Percentiles rank a stretch among this genome's conserved stretches.
These are phyloP conservation scores for Thymus quinquecostatus DNA, from an alignment of 257 asterid species.

Conservation along the genomic window DNA sequence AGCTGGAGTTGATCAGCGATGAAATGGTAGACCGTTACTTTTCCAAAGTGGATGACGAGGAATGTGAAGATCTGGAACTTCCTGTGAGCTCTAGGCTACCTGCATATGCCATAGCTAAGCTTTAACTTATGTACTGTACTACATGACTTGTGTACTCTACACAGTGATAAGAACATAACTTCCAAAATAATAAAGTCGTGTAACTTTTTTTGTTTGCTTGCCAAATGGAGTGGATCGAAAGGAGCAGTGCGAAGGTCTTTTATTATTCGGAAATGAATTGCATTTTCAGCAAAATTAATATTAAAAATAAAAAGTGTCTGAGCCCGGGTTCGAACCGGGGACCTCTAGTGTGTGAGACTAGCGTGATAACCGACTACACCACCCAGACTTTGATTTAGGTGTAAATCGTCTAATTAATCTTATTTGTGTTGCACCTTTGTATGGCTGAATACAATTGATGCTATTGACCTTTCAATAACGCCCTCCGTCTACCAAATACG, in stretches of 20 bases:
- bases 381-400: constrained; percentile 60
- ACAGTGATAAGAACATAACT: not conserved
- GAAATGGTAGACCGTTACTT: constrained; percentile 60
- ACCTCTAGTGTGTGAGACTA: constrained; percentile 99
- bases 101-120: constrained; percentile 63
- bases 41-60: constrained; percentile 53
- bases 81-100: constrained; percentile 44
- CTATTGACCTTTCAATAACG: too few relatives aligned
- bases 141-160: not conserved
- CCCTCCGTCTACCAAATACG: too few relatives aligned
- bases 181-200: constrained; percentile 1
- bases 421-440: too few relatives aligned
- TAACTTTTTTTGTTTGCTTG: too few relatives aligned
- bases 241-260: too few relatives aligned
- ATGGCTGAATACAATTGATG: too few relatives aligned
- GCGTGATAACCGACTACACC: constrained; percentile 99
- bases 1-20: constrained; percentile 50
- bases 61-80: constrained; percentile 63
- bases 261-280: too few relatives aligned
- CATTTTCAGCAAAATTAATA: too few relatives aligned
- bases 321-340: constrained; percentile 99
- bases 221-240: not conserved
- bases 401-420: too few relatives aligned
- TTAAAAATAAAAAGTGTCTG: constrained; percentile 45
- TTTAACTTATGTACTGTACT: constrained; percentile 31